phyloP scores from a whole-genome alignment of 805 yeast species.

The Ogataea methylovora region DNA sequence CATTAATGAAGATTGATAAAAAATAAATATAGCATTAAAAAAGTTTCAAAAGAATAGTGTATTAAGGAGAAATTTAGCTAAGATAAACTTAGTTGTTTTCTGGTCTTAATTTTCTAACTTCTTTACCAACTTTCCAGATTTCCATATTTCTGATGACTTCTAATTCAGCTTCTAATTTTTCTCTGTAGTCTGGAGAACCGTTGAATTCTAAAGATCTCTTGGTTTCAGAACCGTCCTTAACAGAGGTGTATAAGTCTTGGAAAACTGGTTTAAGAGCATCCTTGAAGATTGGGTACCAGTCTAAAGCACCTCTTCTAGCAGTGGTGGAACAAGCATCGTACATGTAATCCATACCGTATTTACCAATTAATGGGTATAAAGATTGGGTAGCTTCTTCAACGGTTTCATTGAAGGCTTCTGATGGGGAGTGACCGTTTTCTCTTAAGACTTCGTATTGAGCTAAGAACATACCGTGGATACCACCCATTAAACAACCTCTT shows the following conservation, averaged over 20 bases:
- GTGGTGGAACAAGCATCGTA: slow-evolving; percentile 99
- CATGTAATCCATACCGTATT: slow-evolving; percentile 99
- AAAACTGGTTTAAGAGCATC: slow-evolving; percentile 98
- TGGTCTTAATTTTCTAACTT: slow-evolving; percentile 99
- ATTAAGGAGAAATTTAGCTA: neutral
- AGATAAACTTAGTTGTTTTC: slow-evolving; percentile 71
- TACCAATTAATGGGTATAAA: slow-evolving; percentile 96
- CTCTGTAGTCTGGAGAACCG: slow-evolving; percentile 98
- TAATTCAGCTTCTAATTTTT: slow-evolving; percentile 88
- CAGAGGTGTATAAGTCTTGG: slow-evolving; percentile 91
- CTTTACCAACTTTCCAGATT: slow-evolving; percentile 99
- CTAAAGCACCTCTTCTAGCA: slow-evolving; percentile 99
- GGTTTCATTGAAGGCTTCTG: slow-evolving; percentile 99
- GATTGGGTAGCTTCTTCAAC: slow-evolving; percentile 99
- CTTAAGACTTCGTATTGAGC: slow-evolving; percentile 99
- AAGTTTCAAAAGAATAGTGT: neutral
- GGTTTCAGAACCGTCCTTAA: slow-evolving; percentile 95
- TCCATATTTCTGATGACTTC: slow-evolving; percentile 92
- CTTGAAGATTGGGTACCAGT: slow-evolving; percentile 99
- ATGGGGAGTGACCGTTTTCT: slow-evolving; percentile 99
- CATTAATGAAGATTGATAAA: neutral
- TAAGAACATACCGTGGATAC: slow-evolving; percentile 99
- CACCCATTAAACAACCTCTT: slow-evolving; percentile 99
- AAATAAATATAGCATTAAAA: neutral
- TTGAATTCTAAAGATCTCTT: slow-evolving; percentile 97